phyloP scores from a whole-genome alignment of 345 rosid species.

The Nasturtium officinale region DNA sequence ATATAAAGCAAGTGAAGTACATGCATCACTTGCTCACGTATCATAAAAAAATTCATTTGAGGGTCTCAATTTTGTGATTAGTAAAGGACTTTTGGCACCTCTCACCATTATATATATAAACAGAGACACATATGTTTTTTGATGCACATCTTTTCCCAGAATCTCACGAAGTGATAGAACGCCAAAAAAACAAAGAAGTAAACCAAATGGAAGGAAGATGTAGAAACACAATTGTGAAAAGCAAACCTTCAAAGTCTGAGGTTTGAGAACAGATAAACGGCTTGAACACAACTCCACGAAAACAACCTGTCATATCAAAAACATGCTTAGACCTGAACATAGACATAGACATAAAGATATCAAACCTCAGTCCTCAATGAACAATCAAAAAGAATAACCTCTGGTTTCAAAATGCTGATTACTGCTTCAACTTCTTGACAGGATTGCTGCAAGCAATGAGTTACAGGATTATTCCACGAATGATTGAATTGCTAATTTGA shows the following conservation, averaged over 20 bases:
- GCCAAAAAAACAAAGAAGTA: not conserved
- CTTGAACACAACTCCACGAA: slow-evolving; percentile 93
- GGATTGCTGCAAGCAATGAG: slow-evolving; percentile 33
- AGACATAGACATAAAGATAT: slow-evolving; percentile 7
- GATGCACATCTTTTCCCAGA: not conserved
- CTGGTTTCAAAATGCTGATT: slow-evolving; percentile 75
- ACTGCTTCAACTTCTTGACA: slow-evolving; percentile 72
- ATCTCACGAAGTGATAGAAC: slow-evolving; percentile 1
- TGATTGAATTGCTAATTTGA: not conserved
- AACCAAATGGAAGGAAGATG: slow-evolving; percentile 25
- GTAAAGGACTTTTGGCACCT: not conserved
- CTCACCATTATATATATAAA: not conserved
- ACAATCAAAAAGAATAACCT: slow-evolving; percentile 56
- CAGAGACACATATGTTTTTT: not conserved
- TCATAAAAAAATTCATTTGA: too few relatives aligned
- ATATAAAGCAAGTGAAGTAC: slow-evolving; percentile 9
- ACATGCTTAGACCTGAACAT: slow-evolving; percentile 5
- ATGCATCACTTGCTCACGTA: not conserved
- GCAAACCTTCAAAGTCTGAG: slow-evolving; percentile 79
- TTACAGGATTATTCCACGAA: slow-evolving; percentile 38
- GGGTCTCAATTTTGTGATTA: slow-evolving; percentile 18
- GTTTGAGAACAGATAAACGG: slow-evolving; percentile 73
- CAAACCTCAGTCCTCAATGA: slow-evolving; percentile 18
- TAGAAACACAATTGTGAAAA: slow-evolving; percentile 8
- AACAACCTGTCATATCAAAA: slow-evolving; percentile 63